These are phyloP conservation scores for Dendrocalamus latiflorus DNA, from an alignment of 202 grass and related monocot genomes.

Conservation along the genomic window DNA sequence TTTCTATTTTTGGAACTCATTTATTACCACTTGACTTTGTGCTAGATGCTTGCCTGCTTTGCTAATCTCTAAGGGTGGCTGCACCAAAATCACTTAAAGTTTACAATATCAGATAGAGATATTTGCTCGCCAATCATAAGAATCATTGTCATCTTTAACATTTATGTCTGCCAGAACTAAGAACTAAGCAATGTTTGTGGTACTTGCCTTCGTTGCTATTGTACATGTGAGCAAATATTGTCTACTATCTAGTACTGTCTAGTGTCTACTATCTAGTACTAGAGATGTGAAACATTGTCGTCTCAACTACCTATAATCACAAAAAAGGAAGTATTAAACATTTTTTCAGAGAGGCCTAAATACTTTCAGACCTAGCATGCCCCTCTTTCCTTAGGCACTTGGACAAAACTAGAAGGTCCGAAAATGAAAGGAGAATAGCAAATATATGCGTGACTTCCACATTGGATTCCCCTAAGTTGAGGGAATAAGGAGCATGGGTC, in stretches of 20 bases:
- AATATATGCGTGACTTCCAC: slow-evolving; percentile 6
- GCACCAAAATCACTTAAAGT: background rate
- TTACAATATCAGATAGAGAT: background rate
- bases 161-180: background rate
- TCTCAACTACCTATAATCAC: background rate
- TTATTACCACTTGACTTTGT: background rate
- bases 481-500: slow-evolving; percentile 10
- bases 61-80: background rate
- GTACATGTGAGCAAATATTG: slow-evolving; percentile 6
- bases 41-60: background rate
- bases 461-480: slow-evolving; percentile 25
- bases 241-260: no score
- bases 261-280: no score
- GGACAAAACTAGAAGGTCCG: background rate
- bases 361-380: background rate
- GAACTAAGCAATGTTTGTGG: background rate
- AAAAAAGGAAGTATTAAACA: background rate
- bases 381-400: background rate
- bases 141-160: background rate
- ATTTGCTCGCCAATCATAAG: background rate
- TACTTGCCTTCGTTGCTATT: slow-evolving; percentile 12
- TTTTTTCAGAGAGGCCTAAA: background rate
- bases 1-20: background rate
- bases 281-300: background rate
- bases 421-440: slow-evolving; percentile 8